phyloP scores from a whole-genome alignment of 2,329 filamentous ascomycete genomes.

The Hirsutella rhossiliensis region DNA sequence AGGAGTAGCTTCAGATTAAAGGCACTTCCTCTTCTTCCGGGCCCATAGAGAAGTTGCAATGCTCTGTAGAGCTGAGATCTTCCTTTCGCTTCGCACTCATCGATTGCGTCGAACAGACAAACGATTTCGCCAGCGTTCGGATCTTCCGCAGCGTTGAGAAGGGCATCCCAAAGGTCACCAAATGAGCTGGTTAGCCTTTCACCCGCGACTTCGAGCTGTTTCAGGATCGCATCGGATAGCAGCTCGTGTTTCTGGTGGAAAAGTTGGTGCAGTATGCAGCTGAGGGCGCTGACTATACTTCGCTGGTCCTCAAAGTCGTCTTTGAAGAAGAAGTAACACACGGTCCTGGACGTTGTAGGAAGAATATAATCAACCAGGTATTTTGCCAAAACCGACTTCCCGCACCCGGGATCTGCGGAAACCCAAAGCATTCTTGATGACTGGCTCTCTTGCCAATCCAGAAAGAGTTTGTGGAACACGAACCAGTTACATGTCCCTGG shows the following conservation, averaged over 20 bases:
- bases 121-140: not conserved
- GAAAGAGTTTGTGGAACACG: not conserved
- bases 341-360: conserved; percentile 7
- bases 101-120: not conserved
- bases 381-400: conserved; percentile 29
- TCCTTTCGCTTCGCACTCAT: conserved; percentile 4
- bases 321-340: conserved; percentile 33
- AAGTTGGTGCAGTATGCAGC: conserved; percentile 25
- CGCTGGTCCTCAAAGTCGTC: conserved; percentile 26
- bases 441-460: not conserved
- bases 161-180: not conserved
- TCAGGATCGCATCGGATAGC: conserved; percentile 9
- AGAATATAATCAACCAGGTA: conserved; percentile 20
- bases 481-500: not conserved
- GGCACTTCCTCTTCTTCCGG: not conserved
- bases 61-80: conserved; percentile 9
- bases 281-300: conserved; percentile 15
- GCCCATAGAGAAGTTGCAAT: not conserved
- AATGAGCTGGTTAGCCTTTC: not conserved
- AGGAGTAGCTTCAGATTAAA: not conserved
- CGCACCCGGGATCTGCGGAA: conserved; percentile 30
- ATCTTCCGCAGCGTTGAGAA: not conserved
- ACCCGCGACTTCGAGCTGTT: not conserved
- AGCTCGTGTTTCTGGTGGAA: conserved; percentile 13
- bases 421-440: conserved; percentile 9